Base-by-base conservation (phyloP, 2,329 filamentous ascomycete species). In the Elsinoe australis region DNA sequence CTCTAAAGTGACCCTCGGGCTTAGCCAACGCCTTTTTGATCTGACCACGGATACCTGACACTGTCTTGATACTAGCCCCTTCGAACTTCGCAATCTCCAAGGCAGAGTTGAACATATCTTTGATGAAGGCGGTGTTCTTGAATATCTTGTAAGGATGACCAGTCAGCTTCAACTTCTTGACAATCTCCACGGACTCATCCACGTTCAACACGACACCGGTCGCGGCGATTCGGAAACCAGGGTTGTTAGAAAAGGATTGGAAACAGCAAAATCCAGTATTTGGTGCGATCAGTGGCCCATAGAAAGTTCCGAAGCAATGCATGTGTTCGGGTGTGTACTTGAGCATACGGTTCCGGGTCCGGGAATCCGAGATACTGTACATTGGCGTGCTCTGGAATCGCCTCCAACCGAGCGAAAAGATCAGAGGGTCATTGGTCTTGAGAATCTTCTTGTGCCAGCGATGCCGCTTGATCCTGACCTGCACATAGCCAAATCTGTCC, bases 241-340 rank as follows among this genome's bases (percentile, higher is more conserved):
- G 84, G 60, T 83, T 79, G 53, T 85, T 81, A 0, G 85, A 87
- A 61, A 98, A 83, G 5, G 83, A 87, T 66, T 96, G 87, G 55
- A 96, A 87, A 65, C 85, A 92, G 56, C 86, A 89, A 68, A 98
- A 96, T 51, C 90, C 88, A 2, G 90, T 95, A 66, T 95, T 95
- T 9, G 94, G 92, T 0, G 92, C 88, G 52, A 95, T 87, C 5
- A 98, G 79, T 0, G 94, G 92, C 0, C 89, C 92, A 61, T 94
- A 96, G 67, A 96, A 88, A 44, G 89, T 95, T 32, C 80, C 92
- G 64, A 94, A 94, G 70, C 94, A 98, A 70, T 96, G 92, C 88
- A 95, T 96, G 63, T 98, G 92, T 71, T 98, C 94, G 0, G 92
- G 94, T 0, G 90, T 95, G 67, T 98, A 98, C 67, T 98, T 98